Conservation (phyloP, 169 alveolate genomes). For the Ichthyophthirius multifiliis region DNA sequence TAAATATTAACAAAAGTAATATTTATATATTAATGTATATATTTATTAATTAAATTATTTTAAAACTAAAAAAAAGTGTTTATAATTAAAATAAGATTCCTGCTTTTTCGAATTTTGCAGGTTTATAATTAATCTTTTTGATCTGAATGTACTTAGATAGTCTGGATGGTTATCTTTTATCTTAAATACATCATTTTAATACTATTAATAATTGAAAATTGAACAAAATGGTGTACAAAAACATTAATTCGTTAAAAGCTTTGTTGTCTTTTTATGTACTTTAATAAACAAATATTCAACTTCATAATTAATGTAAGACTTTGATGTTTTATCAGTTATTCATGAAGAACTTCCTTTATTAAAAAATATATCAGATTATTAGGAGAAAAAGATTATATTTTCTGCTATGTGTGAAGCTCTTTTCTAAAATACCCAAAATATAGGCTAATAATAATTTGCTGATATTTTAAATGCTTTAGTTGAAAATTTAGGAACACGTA, state of each 20-base stretch:
- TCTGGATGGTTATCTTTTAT: not conserved
- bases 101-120: not conserved
- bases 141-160: not conserved
- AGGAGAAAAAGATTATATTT: not conserved
- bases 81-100: not conserved
- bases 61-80: not conserved
- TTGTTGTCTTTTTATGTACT: not conserved
- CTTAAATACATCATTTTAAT: not conserved
- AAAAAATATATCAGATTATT: not conserved
- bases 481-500: conserved; percentile 4
- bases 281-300: not conserved
- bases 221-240: not conserved
- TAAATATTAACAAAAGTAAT: not conserved
- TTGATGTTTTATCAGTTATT: not conserved
- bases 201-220: not conserved
- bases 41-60: not conserved
- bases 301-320: not conserved
- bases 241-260: not conserved
- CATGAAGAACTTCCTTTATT: not conserved
- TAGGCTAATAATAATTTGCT: not conserved
- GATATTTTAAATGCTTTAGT: not conserved
- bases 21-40: not conserved
- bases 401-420: not conserved
- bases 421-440: not conserved
- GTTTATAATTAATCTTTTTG: not conserved